phyloP scores from a whole-genome alignment of 176 grass and related monocot species.

The Avena sativa region DNA sequence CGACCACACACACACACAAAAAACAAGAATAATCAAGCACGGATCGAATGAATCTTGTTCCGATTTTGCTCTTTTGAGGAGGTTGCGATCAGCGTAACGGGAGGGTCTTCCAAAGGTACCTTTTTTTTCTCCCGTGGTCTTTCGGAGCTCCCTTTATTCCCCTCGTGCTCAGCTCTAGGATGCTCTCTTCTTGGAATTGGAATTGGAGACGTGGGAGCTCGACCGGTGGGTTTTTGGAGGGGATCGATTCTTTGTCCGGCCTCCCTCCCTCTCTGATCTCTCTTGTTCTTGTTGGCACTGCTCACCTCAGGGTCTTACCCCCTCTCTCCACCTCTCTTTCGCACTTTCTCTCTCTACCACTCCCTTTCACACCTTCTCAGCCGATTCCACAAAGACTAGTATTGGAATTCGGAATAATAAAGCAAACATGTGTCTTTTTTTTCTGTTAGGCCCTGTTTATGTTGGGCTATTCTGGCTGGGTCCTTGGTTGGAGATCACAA shows the following conservation, averaged over 20 bases:
- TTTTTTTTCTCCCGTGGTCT: slow-evolving; percentile 41
- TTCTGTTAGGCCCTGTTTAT: not conserved
- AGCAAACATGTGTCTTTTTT: not conserved
- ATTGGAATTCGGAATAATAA: slow-evolving; percentile 55
- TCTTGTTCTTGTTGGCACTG: slow-evolving; percentile 59
- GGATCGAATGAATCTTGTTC: slow-evolving; percentile 38
- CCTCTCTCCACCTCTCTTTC: not conserved
- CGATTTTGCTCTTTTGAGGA: not conserved
- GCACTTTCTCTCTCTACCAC: slow-evolving; percentile 20
- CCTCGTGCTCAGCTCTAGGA: slow-evolving; percentile 24
- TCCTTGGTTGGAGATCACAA: slow-evolving; percentile 26
- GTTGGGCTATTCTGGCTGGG: not conserved
- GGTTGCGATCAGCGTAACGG: slow-evolving; percentile 21
- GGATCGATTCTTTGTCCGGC: slow-evolving; percentile 23
- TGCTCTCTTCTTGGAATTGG: slow-evolving; percentile 41
- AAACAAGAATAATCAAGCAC: slow-evolving; percentile 18
- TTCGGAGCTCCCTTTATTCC: slow-evolving; percentile 36
- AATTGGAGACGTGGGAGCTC: slow-evolving; percentile 26
- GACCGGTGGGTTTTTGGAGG: slow-evolving; percentile 53
- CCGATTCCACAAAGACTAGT: slow-evolving; percentile 53
- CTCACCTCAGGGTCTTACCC: not conserved
- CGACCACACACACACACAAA: not conserved
- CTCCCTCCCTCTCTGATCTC: slow-evolving; percentile 30
- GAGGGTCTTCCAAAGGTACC: slow-evolving; percentile 39
- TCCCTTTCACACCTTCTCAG: slow-evolving; percentile 18